Evolutionary conservation across 768 basidiomycete species (phyloP).

Genomic region (Termitomyces sp.): DNA sequence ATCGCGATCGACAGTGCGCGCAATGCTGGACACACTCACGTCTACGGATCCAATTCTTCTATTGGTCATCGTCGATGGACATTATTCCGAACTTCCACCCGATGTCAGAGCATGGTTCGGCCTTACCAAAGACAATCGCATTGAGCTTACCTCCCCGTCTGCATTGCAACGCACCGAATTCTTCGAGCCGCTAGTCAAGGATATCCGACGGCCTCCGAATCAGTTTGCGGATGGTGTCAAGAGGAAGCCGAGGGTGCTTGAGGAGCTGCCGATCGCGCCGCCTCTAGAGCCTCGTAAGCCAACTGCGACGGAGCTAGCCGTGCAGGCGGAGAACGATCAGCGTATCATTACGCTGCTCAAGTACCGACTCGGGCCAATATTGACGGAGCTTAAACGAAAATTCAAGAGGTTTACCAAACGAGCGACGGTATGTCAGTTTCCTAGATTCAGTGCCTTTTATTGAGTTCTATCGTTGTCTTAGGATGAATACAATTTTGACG

Average conservation of each 20-base stretch:
- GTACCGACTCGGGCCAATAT: constrained; percentile 84
- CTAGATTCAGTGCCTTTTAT: not conserved
- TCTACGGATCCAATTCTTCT: constrained; percentile 94
- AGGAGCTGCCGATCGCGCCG: constrained; percentile 83
- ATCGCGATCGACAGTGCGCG: constrained; percentile 75
- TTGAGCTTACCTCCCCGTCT: constrained; percentile 53
- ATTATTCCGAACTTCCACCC: constrained; percentile 57
- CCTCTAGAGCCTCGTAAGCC: constrained; percentile 83
- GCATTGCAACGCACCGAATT: constrained; percentile 59
- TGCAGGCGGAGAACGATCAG: constrained; percentile 80
- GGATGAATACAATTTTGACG: constrained; percentile 72
- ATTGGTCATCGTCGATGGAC: constrained; percentile 82
- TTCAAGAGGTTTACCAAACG: constrained; percentile 86
- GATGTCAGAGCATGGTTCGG: constrained; percentile 96
- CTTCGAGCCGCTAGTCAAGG: constrained; percentile 67
- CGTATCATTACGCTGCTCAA: constrained; percentile 75
- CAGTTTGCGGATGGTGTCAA: constrained; percentile 87
- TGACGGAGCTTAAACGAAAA: constrained; percentile 87
- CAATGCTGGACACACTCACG: constrained; percentile 86
- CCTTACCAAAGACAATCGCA: constrained; percentile 61
- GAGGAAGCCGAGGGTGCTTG: constrained; percentile 77
- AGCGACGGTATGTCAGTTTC: constrained; percentile 51
- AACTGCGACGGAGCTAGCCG: constrained; percentile 72
- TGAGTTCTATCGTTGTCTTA: constrained; percentile 18
- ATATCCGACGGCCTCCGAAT: constrained; percentile 72